Evolutionary conservation across 441 rosid genomes (phyloP), one percentile per base, ranked within the genome.

Genomic region (Corymbia calophylla): DNA sequence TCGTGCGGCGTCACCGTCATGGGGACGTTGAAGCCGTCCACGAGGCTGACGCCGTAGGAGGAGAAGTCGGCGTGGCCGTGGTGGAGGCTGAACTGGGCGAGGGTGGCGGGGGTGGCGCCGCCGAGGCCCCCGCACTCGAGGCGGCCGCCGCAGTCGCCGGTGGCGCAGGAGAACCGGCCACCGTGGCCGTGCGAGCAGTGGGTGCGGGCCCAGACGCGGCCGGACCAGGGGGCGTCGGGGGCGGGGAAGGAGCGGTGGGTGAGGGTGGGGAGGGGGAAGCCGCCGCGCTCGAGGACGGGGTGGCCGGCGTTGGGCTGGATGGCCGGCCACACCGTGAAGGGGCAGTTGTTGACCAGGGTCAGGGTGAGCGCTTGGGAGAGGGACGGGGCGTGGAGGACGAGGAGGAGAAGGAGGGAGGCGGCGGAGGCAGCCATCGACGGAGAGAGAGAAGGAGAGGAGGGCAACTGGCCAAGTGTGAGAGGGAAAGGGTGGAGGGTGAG

Each of bases 1-100:
- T 95, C 96, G 56, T 95, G 97, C 9, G 97, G 97, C 86, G 97
- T 95, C 89, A 95, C 95, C 3, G 97, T 95, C 96, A 95, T 86
- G 44, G 96, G 96, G 89, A 95, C 89, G 94, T 95, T 95, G 89
- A 90, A 95, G 3, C 96, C 97, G 88, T 95, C 97, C 14, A 95
- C 97, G 53, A 95, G 94, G 60, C 96, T 94, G 87, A 95, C 96
- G 3, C 92, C 94, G 92, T 95, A 95, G 5, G 97, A 93, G 58
- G 95, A 94, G 66, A 91, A 89, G 90, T 95, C 96, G 7, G 86
- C 64, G 90, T 90, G 92, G 32, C 94, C 95, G 86, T 95, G 98
- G 93, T 95, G 96, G 87, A 95, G 93, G 39, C 49, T 88, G 91
- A 95, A 90, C 87, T 95, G 96, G 53, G 92, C 96, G 6, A 95